Conservation (phyloP, 306 rosid genomes). For the Aeschynomene evenia region DNA sequence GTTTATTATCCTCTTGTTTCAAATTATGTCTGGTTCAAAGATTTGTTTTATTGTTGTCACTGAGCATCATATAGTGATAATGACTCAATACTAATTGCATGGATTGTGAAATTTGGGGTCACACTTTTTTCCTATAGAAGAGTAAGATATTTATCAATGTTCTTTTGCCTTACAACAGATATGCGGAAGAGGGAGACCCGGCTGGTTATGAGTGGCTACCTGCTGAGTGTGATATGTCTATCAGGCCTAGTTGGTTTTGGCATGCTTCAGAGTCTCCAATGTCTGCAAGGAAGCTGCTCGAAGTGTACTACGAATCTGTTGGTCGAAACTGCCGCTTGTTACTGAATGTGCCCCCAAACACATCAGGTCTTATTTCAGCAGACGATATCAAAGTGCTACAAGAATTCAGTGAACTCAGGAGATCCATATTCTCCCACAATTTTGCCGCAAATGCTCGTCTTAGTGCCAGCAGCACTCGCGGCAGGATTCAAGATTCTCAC, state of each 20-base stretch:
- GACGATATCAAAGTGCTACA: conserved; percentile 80
- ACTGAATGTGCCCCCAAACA: conserved; percentile 86
- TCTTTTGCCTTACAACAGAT: conserved; percentile 49
- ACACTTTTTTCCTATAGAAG: not conserved
- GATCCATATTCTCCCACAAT: conserved; percentile 69
- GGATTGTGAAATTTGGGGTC: not conserved
- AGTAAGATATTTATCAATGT: conserved; percentile 13
- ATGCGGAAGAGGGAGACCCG: conserved; percentile 62
- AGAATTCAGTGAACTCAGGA: conserved; percentile 65
- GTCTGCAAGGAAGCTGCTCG: conserved; percentile 74
- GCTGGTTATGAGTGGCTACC: conserved; percentile 82
- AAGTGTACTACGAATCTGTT: conserved; percentile 72
- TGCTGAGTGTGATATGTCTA: conserved; percentile 82
- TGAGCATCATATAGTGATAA: not conserved
- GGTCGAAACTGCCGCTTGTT: conserved; percentile 81
- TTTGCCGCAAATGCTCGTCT: conserved; percentile 55
- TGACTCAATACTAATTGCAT: not conserved
- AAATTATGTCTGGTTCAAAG: conserved; percentile 8
- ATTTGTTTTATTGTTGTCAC: not conserved
- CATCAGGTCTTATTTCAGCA: conserved; percentile 81
- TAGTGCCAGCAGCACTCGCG: conserved; percentile 69
- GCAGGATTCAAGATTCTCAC: conserved; percentile 42
- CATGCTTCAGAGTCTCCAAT: conserved; percentile 75
- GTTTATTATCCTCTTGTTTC: not conserved
- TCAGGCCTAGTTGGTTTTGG: conserved; percentile 97